Base-by-base conservation (phyloP, 805 yeast genomes). In the Saccharomycopsis fodiens region DNA sequence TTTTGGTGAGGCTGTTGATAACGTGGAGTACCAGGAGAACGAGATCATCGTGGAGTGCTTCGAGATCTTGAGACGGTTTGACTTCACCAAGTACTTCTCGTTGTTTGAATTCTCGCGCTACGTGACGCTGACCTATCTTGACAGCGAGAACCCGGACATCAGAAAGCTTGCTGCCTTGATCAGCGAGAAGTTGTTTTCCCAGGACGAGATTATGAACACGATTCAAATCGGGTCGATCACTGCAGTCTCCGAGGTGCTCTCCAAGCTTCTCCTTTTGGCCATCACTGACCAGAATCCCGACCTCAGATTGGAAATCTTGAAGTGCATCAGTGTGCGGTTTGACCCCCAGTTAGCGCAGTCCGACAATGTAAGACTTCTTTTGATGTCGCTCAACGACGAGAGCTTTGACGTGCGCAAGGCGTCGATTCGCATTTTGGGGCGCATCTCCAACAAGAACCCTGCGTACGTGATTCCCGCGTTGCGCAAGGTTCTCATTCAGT, bases 301-400 rank as follows among this genome's bases (percentile, higher is more conserved):
- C 48, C 85, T 91, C 27, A 69, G 99, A 46, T 65, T 85, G 7
- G 89, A 85, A 51, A 87, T 91, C 1, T 66, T 93, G 47, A 73
- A 73, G 42, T 74, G 88, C 39, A 67, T 94, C 32, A 85, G 85
- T 31, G 74, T 79, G 2, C 73, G 73, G 47, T 85, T 91, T 59
- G 97, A 93, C 57, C 85, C 96, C 0, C 97, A 93, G 57, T 64
- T 93, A 27, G 86, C 97, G 0, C 97, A 93, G 60, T 94, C 96
- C 1, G 95, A 85, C 49, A 89, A 88, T 60, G 91, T 89, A 27
- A 72, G 86, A 45, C 64, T 89, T 12, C 67, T 93, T 19, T 86
- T 91, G 56, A 85, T 89, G 69, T 91, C 96, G 0, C 66, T 91
- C 46, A 85, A 93, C 58, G 99, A 93, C 63, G 97, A 91, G 61